Evolutionary conservation across 768 basidiomycete genomes (phyloP).

Genomic region (Coprinopsis marcescibilis): DNA sequence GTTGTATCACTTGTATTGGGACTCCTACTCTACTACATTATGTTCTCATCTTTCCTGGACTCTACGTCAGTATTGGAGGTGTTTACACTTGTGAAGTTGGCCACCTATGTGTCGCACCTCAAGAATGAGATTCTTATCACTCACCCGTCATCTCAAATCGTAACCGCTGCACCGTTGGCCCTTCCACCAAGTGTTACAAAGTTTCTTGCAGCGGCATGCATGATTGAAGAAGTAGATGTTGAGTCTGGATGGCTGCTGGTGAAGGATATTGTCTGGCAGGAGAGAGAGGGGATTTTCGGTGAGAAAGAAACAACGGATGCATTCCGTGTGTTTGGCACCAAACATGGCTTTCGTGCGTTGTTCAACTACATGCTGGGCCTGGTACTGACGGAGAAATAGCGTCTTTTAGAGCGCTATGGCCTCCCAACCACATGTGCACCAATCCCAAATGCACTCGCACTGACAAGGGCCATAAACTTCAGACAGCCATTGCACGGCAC

Average conservation of each 20-base stretch:
- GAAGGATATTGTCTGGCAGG: neutral
- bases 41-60: too few species aligned
- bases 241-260: neutral
- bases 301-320: neutral
- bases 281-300: neutral
- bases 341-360: neutral
- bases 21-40: too few species aligned
- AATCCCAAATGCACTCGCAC: neutral
- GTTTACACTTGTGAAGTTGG: too few species aligned
- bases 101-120: too few species aligned
- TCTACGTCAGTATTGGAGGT: too few species aligned
- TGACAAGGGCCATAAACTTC: neutral
- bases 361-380: neutral
- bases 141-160: neutral
- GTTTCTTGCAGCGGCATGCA: neutral
- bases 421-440: neutral
- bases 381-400: neutral
- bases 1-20: too few species aligned
- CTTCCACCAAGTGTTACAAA: neutral
- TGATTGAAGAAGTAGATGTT: neutral
- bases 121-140: neutral
- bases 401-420: neutral
- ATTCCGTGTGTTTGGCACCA: neutral
- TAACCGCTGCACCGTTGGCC: neutral
- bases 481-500: neutral